Evolutionary conservation across 179 eudicot species (phyloP), one percentile per base, ranked within the genome.

Genomic region (Camellia oleifera): DNA sequence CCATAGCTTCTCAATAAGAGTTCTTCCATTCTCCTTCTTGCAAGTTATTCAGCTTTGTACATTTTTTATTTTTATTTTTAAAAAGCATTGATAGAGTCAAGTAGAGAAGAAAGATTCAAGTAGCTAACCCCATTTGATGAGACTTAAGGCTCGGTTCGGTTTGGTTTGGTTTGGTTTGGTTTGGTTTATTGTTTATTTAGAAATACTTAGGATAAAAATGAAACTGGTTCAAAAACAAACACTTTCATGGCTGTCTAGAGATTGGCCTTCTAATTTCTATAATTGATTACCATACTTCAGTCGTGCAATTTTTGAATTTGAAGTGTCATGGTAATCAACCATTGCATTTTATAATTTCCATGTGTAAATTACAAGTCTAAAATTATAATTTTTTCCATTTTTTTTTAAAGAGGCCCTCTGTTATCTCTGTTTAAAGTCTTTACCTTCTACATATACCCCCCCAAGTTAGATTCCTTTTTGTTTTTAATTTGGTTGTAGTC

Each of bases 21-120:
- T 32, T 26, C 14, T 61, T 63, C 14, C 60, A 12, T 26, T 65
- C 42, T 56, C 14, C 77, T 46, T 60, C 52, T n/a, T 61, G 20
- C 40, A 56, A 44, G 65, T 60, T 75, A n/a, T 75, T 67, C 68
- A 40, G 50, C n/a, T 77, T 77, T 50, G 62, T 45, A 50, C 53
- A 23, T 18, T 63, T 76, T 58, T 76, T 64, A 20, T 18, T 32
- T 32, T 32, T 32, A 32, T 32, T 32, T 32, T 32, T 32, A 32
- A 32, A 32, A 32, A 32, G 40, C 40, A 32, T 32, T 32, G 40
- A 32, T 32, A 32, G 1, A 32, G 40, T 32, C 0, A 2, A 32
- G 40, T 32, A 2, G 2, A 32, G 40, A 32, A 32, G 40, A 32
- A 32, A 32, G 2, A 32, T 32, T 32, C 40, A 32, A 32, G 40